Base-by-base conservation (phyloP, 2,329 filamentous ascomycete species). In the Fusarium solani-melongenae region DNA sequence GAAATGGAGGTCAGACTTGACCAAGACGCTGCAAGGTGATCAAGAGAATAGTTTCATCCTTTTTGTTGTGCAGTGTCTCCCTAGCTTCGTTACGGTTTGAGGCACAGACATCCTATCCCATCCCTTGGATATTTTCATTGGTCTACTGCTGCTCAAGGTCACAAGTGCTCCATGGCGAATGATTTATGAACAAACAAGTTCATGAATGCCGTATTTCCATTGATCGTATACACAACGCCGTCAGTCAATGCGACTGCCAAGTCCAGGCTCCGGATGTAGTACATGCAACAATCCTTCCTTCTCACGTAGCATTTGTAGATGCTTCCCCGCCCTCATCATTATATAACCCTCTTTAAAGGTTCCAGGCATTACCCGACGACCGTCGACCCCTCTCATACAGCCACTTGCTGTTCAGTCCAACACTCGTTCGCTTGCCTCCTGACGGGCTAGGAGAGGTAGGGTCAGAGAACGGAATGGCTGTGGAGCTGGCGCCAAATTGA, bases 351-450 rank as follows among this genome's bases (percentile, higher is more conserved):
- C 24, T n/a, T 79, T 49, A 84, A 56, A 82, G 79, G 58, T 79
- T 74, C 82, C 84, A 86, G 34, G 82, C 78, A 64, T 81, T 86
- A 12, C 85, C 81, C 60, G 87, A 86, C 75, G 88, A 84, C 80
- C 91, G 81, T 80, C 91, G 85, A 77, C 93, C 92, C 83, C 92
- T 94, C 82, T 98, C 94, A 80, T 98, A 98, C 69, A 98, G 83
- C 96, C 96, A 98, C 84, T 96, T 97, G 84, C 91, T 98, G 83
- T 96, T 98, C 79, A 98, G 80, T 1, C 91, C 91, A 61, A 97
- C 90, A 74, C 90, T 95, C 46, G 92, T 91, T 65, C 91, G 89
- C 84, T 93, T 94, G 39, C 88, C 87, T 7, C 86, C 83, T 7
- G 84, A 84, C 1, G 94, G 93, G 72, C 91, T 95, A 2, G 93